phyloP scores from a whole-genome alignment of 495 filamentous ascomycete species.

The Tuber umbilicatum region DNA sequence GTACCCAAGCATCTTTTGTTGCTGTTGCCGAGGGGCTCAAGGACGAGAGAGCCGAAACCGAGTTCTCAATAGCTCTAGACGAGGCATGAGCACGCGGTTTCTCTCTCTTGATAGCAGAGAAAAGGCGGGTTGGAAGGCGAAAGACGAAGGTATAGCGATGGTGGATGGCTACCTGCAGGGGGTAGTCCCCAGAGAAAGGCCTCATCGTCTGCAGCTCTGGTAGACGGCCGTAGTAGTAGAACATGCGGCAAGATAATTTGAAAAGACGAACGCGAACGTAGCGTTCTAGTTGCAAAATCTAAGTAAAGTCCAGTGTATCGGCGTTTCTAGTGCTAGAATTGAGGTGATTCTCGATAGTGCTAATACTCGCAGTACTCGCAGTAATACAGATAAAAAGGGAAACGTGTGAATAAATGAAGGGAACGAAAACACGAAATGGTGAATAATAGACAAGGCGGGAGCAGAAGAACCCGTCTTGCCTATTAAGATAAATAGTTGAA shows the following conservation, averaged over 20 bases:
- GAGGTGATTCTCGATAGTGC: background rate
- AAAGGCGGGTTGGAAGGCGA: background rate
- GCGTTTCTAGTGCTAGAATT: background rate
- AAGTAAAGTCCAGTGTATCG: background rate
- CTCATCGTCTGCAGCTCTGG: background rate
- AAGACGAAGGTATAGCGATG: background rate
- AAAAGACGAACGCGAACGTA: background rate
- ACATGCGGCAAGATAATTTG: background rate
- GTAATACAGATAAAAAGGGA: background rate
- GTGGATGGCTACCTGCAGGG: background rate
- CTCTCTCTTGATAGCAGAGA: background rate
- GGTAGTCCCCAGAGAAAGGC: background rate
- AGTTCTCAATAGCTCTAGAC: background rate
- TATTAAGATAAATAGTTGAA: background rate
- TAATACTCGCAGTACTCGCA: background rate
- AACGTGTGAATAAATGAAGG: background rate
- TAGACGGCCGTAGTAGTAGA: background rate
- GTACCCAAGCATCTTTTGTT: background rate
- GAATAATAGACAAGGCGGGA: background rate
- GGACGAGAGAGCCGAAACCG: background rate
- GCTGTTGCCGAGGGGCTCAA: background rate
- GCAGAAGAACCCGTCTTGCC: background rate
- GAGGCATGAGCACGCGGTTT: background rate
- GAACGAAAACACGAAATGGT: background rate
- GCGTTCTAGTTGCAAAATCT: background rate